Percentiles rank a stretch among this genome's conserved stretches.
These are phyloP conservation scores for Ascochyta koolunga DNA, from an alignment of 2,329 filamentous ascomycete species.

Conservation along the genomic window DNA sequence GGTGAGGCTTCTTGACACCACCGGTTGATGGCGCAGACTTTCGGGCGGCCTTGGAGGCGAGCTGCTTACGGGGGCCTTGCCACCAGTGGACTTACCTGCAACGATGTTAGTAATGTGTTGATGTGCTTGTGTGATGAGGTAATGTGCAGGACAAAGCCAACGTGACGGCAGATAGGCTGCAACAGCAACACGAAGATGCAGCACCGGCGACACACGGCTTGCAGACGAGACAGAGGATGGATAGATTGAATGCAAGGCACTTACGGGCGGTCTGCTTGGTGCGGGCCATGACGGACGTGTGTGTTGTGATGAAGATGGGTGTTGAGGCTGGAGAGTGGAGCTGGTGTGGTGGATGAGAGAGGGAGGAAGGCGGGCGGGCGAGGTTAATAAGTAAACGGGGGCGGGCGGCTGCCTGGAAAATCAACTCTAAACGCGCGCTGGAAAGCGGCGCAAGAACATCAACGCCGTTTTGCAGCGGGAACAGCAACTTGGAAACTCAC, in stretches of 20 bases:
- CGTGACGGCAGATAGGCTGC: conserved; percentile 22
- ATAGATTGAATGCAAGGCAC: conserved; percentile 34
- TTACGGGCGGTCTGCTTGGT: conserved; percentile 64
- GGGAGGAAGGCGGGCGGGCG: conserved; percentile 43
- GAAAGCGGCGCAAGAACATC: conserved; percentile 37
- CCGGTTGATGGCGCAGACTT: conserved; percentile 98
- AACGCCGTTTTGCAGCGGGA: conserved; percentile 32
- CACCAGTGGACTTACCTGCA: conserved; percentile 75
- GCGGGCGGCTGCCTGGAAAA: conserved; percentile 46
- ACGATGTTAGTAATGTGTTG: conserved; percentile 34
- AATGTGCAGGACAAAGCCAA: conserved; percentile 23
- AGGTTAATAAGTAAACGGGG: conserved; percentile 47
- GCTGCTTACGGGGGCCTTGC: conserved; percentile 88
- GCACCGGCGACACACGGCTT: conserved; percentile 29
- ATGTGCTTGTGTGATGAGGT: conserved; percentile 7
- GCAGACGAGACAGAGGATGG: conserved; percentile 7
- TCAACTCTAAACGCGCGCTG: conserved; percentile 34
- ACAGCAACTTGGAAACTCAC: conserved; percentile 31
- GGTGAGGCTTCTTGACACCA: conserved; percentile 63
- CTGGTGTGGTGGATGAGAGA: conserved; percentile 46
- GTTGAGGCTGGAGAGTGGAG: conserved; percentile 32
- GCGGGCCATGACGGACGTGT: conserved; percentile 54
- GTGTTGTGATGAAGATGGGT: conserved; percentile 8
- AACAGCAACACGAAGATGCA: conserved; percentile 19
- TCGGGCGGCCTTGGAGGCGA: conserved; percentile 98